These are phyloP conservation scores for Solanum bukasovii DNA, from an alignment of 257 asterid genomes.

Conservation along the genomic window DNA sequence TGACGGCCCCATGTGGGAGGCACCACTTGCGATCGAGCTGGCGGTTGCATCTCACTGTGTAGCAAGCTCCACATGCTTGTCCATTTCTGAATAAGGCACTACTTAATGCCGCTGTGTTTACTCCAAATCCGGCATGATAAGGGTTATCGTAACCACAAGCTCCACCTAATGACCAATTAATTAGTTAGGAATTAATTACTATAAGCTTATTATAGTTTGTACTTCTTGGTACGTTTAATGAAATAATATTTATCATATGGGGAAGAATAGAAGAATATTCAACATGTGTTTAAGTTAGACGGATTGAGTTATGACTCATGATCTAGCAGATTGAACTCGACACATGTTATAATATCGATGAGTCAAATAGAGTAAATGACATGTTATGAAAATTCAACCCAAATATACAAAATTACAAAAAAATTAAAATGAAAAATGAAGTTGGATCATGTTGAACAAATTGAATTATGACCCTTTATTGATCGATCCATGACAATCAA, in stretches of 20 bases:
- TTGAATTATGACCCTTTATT: neutral
- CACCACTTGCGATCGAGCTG: conserved; percentile 44
- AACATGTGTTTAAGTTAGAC: neutral
- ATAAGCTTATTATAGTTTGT: neutral
- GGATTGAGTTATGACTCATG: neutral
- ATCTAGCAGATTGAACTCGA: neutral
- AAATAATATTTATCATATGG: too few relatives aligned
- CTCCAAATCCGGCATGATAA: conserved; percentile 50
- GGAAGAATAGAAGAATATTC: neutral
- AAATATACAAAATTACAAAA: neutral
- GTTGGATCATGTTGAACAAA: neutral
- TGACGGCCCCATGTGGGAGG: conserved; percentile 31
- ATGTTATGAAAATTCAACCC: neutral
- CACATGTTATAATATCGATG: neutral
- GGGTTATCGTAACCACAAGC: conserved; percentile 60
- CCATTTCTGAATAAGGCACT: conserved; percentile 48
- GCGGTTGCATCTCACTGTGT: conserved; percentile 36
- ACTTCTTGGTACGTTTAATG: neutral
- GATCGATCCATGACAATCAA: neutral
- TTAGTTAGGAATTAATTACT: neutral
- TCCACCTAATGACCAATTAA: conserved; percentile 30
- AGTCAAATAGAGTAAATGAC: neutral
- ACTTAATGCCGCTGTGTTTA: conserved; percentile 52
- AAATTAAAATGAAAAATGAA: neutral
- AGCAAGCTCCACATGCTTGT: conserved; percentile 61